phyloP scores from a whole-genome alignment of 2,329 filamentous ascomycete genomes.

The Cryoendolithus antarcticus region DNA sequence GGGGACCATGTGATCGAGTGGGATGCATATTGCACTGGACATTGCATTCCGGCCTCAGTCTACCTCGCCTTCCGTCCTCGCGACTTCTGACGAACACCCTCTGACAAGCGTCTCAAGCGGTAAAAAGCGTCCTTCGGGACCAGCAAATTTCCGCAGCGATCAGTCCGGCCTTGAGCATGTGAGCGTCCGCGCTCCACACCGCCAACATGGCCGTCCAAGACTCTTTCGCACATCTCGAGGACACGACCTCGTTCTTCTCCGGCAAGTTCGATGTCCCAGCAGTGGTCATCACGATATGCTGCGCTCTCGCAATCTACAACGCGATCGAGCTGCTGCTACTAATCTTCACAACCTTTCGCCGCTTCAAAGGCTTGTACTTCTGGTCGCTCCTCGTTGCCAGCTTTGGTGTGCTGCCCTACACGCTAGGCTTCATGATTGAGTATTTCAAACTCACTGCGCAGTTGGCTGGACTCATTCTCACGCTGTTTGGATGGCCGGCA shows the following conservation, averaged over 20 bases:
- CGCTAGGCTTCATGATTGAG: conserved; percentile 21
- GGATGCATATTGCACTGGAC: too few species aligned
- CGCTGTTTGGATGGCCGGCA: conserved; percentile 36
- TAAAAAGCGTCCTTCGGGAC: too few species aligned
- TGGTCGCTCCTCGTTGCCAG: conserved; percentile 34
- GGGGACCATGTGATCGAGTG: too few species aligned
- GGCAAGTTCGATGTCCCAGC: conserved; percentile 6
- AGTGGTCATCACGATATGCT: conserved; percentile 6
- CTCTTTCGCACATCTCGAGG: conserved; percentile 2
- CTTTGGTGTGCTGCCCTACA: conserved; percentile 32
- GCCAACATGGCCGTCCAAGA: conserved; percentile 3
- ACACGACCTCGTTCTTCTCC: conserved; percentile 8
- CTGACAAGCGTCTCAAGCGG: too few species aligned
- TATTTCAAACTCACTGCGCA: conserved; percentile 5
- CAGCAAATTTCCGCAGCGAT: too few species aligned
- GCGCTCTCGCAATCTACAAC: conserved; percentile 23
- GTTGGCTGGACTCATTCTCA: conserved; percentile 6
- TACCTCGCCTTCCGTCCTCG: too few species aligned
- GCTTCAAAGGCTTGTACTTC: conserved; percentile 35
- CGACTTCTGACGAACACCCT: too few species aligned
- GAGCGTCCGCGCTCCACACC: not conserved
- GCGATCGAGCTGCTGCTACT: conserved; percentile 34
- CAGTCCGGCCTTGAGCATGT: too few species aligned
- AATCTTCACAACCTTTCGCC: conserved; percentile 31
- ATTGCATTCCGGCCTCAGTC: too few species aligned